Evolutionary conservation across 1,139 yeast genomes (phyloP), one percentile per base, ranked within the genome.

Genomic region (Yamadazyma siamensis): DNA sequence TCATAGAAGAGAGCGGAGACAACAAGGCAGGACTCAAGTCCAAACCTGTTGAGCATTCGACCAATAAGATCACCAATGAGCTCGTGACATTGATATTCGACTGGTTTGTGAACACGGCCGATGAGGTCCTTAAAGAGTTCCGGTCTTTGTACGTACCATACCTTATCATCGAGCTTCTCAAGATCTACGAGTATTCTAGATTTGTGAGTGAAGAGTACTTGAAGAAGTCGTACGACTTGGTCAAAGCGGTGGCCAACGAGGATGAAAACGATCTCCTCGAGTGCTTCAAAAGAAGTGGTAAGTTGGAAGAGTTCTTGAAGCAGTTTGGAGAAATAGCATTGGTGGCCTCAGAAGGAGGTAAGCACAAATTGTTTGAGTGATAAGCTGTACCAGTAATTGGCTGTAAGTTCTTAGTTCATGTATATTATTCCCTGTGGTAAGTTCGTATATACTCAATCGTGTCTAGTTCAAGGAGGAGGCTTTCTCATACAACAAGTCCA

Each of bases 401-500:
- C 20, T 13, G 15, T 13, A 12, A 17, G 11, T 27, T 14, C 18
- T 29, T 13, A 26, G 14, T 27, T 25, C 26, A 31, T 21, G 19
- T 12, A 8, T 13, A 9, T 3, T 11, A 12, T 15, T 18, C n/a
- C n/a, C n/a, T n/a, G n/a, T n/a, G n/a, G n/a, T 21, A 50, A 35
- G 28, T n/a, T 5, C 16, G 8, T 7, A 17, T 17, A 9, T 20
- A 21, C 7, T 7, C n/a, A n/a, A n/a, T n/a, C 11, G 10, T 6
- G 13, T 13, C 26, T 58, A 80, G 46, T 80, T 80, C 48, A 83
- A 66, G 25, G 84, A 75, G 26, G 94, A 78, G 7, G 97, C 98
- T 65, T 91, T 91, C 53, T 89, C 97, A 49, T 88, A 91, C 48
- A 94, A 71, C 47, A 88, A 72, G 49, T 94, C 98, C 17, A 91